Base-by-base conservation (phyloP, 2,329 filamentous ascomycete species). In the Teratosphaeria nubilosa region DNA sequence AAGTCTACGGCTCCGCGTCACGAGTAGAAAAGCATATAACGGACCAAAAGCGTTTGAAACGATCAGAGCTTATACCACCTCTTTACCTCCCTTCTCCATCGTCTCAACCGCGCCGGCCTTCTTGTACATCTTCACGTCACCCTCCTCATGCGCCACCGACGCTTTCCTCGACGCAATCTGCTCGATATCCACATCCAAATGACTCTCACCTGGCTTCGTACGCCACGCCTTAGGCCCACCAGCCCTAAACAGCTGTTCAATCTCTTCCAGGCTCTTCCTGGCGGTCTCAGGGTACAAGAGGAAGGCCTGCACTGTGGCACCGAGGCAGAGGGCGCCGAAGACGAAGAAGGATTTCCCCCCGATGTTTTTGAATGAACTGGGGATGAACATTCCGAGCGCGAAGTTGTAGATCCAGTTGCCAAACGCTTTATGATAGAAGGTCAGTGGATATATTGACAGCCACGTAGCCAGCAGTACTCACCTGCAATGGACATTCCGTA, bases 401-500 rank as follows among this genome's bases (percentile, higher is more conserved):
- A 57, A 57, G 45, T 58, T 58, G 13, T 48, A 55, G 54, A 55
- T 55, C 76, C 76, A 77, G 63, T 82, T 83, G 14, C 77, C 77
- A 25, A 81, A 73, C 2, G 81, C 77, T 0, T n/a, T n/a, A n/a
- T n/a, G n/a, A n/a, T n/a, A n/a, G n/a, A n/a, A n/a, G n/a, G n/a
- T n/a, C n/a, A n/a, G n/a, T n/a, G n/a, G n/a, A n/a, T n/a, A n/a
- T n/a, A n/a, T n/a, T n/a, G n/a, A n/a, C n/a, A n/a, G n/a, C n/a
- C n/a, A n/a, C n/a, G n/a, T n/a, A n/a, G n/a, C n/a, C n/a, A n/a
- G n/a, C n/a, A n/a, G n/a, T n/a, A n/a, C n/a, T n/a, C n/a, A n/a
- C n/a, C n/a, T n/a, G 81, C 76, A 52, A 85, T 74, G 20, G 77
- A 77, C 80, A 85, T 84, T 24, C 82, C 82, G 0, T 75, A 79